phyloP scores from a whole-genome alignment of 305 asterid species.

The Fraxinus ornus region DNA sequence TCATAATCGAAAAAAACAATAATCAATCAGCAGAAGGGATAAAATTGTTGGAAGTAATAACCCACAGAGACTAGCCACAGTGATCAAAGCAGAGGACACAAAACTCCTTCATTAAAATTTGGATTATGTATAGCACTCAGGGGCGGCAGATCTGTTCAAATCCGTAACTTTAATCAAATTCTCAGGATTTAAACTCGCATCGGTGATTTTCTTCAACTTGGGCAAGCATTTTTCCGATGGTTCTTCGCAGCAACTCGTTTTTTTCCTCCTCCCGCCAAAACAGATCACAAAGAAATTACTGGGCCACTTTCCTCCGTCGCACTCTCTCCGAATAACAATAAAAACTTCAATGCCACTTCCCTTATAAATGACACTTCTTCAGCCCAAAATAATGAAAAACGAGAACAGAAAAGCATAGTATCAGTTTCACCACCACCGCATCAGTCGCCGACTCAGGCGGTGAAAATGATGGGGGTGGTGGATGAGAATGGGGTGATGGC shows the following conservation, averaged over 20 bases:
- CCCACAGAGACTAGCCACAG: no score
- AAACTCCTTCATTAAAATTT: no score
- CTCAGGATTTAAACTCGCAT: constrained; percentile 45
- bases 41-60: no score
- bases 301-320: constrained; percentile 28
- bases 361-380: constrained; percentile 40
- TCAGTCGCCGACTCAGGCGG: constrained; percentile 41
- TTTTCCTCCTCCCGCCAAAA: constrained; percentile 62
- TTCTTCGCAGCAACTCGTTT: constrained; percentile 57
- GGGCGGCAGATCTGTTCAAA: constrained; percentile 49
- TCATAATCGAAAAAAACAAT: no score
- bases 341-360: constrained; percentile 45
- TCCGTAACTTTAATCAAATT: constrained; percentile 52
- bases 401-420: not conserved
- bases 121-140: not conserved
- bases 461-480: constrained; percentile 78
- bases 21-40: no score
- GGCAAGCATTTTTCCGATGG: constrained; percentile 73
- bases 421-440: constrained; percentile 20
- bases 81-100: no score
- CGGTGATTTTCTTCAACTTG: constrained; percentile 61
- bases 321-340: constrained; percentile 56
- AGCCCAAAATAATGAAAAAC: not conserved
- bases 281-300: constrained; percentile 8
- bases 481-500: constrained; percentile 78